These are phyloP conservation scores for Candida morakotiae DNA, from an alignment of 805 yeast species.

Conservation along the genomic window DNA sequence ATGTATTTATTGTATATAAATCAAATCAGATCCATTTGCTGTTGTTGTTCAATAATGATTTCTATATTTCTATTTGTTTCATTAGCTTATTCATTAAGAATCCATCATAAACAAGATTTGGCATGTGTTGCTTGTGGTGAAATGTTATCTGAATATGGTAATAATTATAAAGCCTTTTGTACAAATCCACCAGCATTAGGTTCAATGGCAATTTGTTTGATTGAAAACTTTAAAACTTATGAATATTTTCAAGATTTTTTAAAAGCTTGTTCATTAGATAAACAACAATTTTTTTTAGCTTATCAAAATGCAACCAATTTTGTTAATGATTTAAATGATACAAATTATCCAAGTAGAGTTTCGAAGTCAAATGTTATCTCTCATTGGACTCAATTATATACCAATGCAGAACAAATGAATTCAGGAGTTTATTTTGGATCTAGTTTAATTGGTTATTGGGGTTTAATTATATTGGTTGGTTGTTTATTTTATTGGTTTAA, in stretches of 20 bases:
- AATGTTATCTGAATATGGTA: neutral
- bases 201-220: constrained; percentile 29
- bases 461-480: constrained; percentile 32
- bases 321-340: constrained; percentile 13
- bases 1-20: too few species aligned
- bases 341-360: neutral
- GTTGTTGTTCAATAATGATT: neutral
- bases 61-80: neutral
- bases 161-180: constrained; percentile 18
- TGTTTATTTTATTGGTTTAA: constrained; percentile 21
- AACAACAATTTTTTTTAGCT: constrained; percentile 23
- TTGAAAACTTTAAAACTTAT: constrained; percentile 13
- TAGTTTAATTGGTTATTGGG: constrained; percentile 35
- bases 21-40: too few species aligned
- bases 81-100: neutral
- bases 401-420: constrained; percentile 11
- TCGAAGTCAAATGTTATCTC: neutral
- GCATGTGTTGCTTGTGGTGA: constrained; percentile 8
- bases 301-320: constrained; percentile 40
- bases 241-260: constrained; percentile 19
- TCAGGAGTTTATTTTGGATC: constrained; percentile 28
- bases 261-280: constrained; percentile 17
- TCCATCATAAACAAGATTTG: constrained; percentile 2
- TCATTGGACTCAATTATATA: neutral
- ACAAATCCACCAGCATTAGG: constrained; percentile 37